Base-by-base conservation (phyloP, 2,329 filamentous ascomycete genomes). In the Paracoccidioides lutzii region DNA sequence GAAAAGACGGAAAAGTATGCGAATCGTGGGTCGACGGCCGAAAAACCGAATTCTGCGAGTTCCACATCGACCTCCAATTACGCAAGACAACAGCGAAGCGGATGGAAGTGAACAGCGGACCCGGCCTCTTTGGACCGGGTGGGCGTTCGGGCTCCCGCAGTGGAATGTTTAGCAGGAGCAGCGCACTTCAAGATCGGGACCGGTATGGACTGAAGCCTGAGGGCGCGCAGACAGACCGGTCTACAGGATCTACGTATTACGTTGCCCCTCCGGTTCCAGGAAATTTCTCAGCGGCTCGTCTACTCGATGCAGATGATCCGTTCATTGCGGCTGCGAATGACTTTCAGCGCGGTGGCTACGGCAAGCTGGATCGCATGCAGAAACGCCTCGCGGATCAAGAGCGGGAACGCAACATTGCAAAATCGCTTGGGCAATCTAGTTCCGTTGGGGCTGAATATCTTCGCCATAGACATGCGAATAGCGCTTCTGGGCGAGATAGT, bases 1-100 rank as follows among this genome's bases (percentile, higher is more conserved):
- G 87, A 67, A 91, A 87, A 65, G 89, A 96, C 66, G 91, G 93
- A 42, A 80, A 87, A 56, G 74, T 79, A 49, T 98, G 93, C 69
- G 82, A 80, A 38, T 75, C 81, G 33, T 98, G 93, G 93, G 78
- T 98, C 58, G 91, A 98, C 69, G 82, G 81, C 61, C 83, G 89
- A 54, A 88, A 90, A 64, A 95, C 90, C 0, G 84, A 95, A 63
- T 88, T 87, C 67, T 98, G 93, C 72, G 90, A 95, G 61, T 98
- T 86, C 63, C 93, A 98, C 70, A 82, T 95, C 61, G 90, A 94
- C 63, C 76, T 88, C 32, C 85, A 88, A 32, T 74, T 97, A 3
- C 80, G 83, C 55, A 90, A 88, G 66, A 80, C 82, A 66, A 77
- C 81, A 35, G 76, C 81, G 9, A 76, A 78, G 0, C 79, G 90